Percentiles rank a stretch among this genome's conserved stretches.
phyloP scores from a whole-genome alignment of 2,329 filamentous ascomycete genomes.

The Aspergillus neotritici region DNA sequence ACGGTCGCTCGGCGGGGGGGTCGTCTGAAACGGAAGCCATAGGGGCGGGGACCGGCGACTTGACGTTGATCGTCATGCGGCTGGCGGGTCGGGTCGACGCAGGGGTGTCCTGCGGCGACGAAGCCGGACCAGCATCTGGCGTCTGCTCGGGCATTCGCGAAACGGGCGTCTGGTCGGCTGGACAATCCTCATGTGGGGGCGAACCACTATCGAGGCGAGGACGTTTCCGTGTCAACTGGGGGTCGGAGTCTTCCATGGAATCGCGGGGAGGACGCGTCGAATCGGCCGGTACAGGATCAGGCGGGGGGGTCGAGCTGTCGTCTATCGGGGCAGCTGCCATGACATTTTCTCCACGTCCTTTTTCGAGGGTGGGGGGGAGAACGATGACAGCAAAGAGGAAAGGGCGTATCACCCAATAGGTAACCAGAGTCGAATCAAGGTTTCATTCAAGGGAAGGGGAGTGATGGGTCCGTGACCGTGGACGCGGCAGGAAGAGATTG shows the following conservation, averaged over 20 bases:
- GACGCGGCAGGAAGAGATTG: not conserved
- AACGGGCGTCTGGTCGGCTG: slow-evolving; percentile 22
- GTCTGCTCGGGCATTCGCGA: slow-evolving; percentile 15
- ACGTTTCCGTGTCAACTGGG: slow-evolving; percentile 41
- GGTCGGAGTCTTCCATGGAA: slow-evolving; percentile 38
- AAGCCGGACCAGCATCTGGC: slow-evolving; percentile 23
- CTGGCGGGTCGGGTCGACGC: slow-evolving; percentile 34
- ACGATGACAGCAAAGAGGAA: slow-evolving; percentile 3
- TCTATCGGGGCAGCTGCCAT: slow-evolving; percentile 44
- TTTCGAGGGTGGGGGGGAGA: slow-evolving; percentile 2
- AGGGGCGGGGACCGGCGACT: slow-evolving; percentile 26
- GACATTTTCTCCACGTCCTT: slow-evolving; percentile 33
- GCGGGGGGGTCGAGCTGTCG: slow-evolving; percentile 37
- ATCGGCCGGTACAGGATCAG: slow-evolving; percentile 29
- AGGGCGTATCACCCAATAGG: slow-evolving; percentile 1
- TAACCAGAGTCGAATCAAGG: not conserved
- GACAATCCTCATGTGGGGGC: slow-evolving; percentile 30
- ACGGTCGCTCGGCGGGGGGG: slow-evolving; percentile 11
- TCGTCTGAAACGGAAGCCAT: slow-evolving; percentile 14
- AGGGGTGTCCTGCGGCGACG: slow-evolving; percentile 23
- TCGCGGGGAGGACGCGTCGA: slow-evolving; percentile 26
- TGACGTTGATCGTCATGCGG: slow-evolving; percentile 46
- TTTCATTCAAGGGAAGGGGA: slow-evolving; percentile 1
- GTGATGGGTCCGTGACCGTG: not conserved
- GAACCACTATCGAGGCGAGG: slow-evolving; percentile 45